Evolutionary conservation across 2,329 filamentous ascomycete genomes (phyloP).

Genomic region (Colletotrichum sp.): DNA sequence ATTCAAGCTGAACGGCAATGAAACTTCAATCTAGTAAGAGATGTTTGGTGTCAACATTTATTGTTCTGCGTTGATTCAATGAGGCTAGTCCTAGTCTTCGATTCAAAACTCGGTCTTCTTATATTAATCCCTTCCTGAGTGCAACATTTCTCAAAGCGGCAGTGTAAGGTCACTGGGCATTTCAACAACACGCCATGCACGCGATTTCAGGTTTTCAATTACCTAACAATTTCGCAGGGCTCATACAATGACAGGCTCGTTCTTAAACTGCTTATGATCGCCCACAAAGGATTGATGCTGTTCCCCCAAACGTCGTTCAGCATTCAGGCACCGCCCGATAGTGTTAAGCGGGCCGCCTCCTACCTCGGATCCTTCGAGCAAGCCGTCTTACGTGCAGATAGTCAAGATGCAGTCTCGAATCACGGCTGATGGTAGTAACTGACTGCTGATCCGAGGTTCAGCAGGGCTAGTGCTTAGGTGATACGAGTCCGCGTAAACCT

Average conservation of each 20-base stretch:
- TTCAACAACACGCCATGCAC: not conserved
- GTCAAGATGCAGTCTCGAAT: not conserved
- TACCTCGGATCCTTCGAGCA: not conserved
- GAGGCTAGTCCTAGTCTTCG: not conserved
- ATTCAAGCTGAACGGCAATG: not conserved
- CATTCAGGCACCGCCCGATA: not conserved
- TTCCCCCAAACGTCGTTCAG: not conserved
- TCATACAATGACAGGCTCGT: not conserved
- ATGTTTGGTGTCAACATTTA: not conserved
- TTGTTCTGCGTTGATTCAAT: not conserved
- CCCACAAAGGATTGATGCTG: not conserved
- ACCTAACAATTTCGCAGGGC: not conserved
- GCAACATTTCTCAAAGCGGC: not conserved
- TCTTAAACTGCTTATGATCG: not conserved
- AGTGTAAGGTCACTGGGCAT: not conserved
- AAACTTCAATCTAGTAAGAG: not conserved
- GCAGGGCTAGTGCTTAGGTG: not conserved
- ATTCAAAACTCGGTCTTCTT: not conserved
- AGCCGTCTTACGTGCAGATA: not conserved
- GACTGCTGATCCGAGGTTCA: not conserved
- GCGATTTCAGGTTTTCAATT: not conserved
- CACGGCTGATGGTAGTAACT: not conserved
- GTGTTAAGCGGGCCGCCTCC: not conserved
- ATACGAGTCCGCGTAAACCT: not conserved
- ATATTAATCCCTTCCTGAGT: not conserved